Conservation (phyloP, 371 early-diverging fungal species). For the Mortierella sp. region DNA sequence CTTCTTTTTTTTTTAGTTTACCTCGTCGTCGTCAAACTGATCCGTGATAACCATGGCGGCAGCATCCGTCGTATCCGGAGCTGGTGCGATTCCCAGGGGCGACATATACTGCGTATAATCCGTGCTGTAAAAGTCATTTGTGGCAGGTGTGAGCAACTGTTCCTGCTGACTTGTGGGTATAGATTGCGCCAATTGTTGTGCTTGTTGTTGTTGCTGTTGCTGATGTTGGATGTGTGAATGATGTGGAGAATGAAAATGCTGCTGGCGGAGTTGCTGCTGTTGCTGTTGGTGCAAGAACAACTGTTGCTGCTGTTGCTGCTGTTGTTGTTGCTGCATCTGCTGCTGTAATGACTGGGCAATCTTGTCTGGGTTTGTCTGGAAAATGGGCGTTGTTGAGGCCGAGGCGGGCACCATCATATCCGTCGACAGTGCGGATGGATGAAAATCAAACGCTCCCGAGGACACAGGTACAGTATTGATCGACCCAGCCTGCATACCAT, state of each 20-base stretch:
- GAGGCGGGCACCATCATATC: slow-evolving; percentile 45
- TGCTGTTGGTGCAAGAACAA: slow-evolving; percentile 31
- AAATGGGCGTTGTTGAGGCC: slow-evolving; percentile 49
- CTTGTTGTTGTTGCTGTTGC: slow-evolving; percentile 30
- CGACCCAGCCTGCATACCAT: slow-evolving; percentile 1
- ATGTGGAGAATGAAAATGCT: slow-evolving; percentile 11
- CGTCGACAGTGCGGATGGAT: slow-evolving; percentile 29
- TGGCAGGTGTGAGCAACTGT: slow-evolving; percentile 51
- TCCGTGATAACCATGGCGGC: slow-evolving; percentile 46
- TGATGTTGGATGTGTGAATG: slow-evolving; percentile 14
- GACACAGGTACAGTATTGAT: slow-evolving; percentile 21
- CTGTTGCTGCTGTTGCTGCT: slow-evolving; percentile 26
- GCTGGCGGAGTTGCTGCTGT: slow-evolving; percentile 15
- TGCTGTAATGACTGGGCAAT: slow-evolving; percentile 34
- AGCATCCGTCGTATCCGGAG: slow-evolving; percentile 47
- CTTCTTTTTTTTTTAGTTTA: slow-evolving; percentile 11
- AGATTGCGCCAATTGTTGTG: slow-evolving; percentile 28
- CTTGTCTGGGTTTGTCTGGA: slow-evolving; percentile 47
- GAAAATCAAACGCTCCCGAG: slow-evolving; percentile 34
- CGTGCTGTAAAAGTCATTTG: slow-evolving; percentile 43
- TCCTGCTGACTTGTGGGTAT: slow-evolving; percentile 38
- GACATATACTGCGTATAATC: slow-evolving; percentile 59
- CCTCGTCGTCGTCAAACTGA: slow-evolving; percentile 58
- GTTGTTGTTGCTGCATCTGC: slow-evolving; percentile 30
- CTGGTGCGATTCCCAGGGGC: slow-evolving; percentile 45